Conservation (phyloP, 768 basidiomycete species). For the Chalciporus chontae region DNA sequence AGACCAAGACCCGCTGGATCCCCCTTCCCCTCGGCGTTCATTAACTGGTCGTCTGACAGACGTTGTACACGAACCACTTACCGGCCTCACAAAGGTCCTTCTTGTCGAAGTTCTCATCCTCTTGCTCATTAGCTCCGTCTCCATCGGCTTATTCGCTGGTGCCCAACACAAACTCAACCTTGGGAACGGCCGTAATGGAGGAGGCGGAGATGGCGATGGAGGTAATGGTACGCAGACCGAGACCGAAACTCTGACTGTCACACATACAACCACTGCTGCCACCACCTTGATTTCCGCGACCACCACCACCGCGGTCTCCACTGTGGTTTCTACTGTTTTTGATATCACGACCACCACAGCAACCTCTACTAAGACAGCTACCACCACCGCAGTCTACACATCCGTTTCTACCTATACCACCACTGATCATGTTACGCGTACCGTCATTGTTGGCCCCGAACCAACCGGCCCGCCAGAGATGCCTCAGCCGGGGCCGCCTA, state of each 20-base stretch:
- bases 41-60: conserved; percentile 38
- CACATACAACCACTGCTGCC: conserved; percentile 29
- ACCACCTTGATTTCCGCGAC: conserved; percentile 29
- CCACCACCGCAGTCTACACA: conserved; percentile 36
- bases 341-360: conserved; percentile 36
- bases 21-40: conserved; percentile 37
- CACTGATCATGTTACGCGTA: conserved; percentile 35
- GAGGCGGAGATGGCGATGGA: conserved; percentile 21
- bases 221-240: conserved; percentile 35
- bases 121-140: conserved; percentile 79
- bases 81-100: conserved; percentile 79
- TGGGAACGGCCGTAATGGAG: conserved; percentile 35
- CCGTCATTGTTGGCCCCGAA: conserved; percentile 40
- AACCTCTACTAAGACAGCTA: conserved; percentile 40
- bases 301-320: conserved; percentile 34
- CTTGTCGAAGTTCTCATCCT: conserved; percentile 72
- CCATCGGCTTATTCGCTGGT: conserved; percentile 91
- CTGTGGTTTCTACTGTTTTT: conserved; percentile 30
- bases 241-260: conserved; percentile 33
- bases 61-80: conserved; percentile 72
- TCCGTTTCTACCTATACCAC: conserved; percentile 37
- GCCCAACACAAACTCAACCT: conserved; percentile 71
- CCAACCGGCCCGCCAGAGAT: conserved; percentile 41
- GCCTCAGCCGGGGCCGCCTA: conserved; percentile 57
- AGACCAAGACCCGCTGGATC: conserved; percentile 30